Evolutionary conservation across 208 protist genomes (phyloP).

Genomic region (Phytomonas serpens): DNA sequence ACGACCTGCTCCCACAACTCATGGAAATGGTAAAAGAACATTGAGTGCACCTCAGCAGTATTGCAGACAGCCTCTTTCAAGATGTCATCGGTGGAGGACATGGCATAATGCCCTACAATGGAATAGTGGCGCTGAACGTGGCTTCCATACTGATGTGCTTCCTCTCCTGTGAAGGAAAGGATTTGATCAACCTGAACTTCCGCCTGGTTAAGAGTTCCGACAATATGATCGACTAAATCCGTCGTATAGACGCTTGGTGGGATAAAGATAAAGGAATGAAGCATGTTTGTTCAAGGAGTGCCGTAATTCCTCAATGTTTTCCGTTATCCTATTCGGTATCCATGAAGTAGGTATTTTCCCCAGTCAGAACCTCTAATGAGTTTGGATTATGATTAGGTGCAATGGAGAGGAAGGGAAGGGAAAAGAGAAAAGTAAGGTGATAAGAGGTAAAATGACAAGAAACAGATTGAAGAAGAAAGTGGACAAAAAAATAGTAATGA

Average conservation of each 20-base stretch:
- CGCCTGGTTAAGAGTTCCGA: constrained; percentile 1
- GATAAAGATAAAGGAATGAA: constrained; percentile 49
- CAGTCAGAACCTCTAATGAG: neutral
- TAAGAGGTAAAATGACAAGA: neutral
- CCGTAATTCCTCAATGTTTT: neutral
- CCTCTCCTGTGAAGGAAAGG: constrained; percentile 19
- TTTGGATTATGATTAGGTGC: neutral
- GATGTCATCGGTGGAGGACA: constrained; percentile 18
- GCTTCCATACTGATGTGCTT: constrained; percentile 26
- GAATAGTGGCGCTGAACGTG: constrained; percentile 66
- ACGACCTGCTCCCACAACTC: constrained; percentile 65
- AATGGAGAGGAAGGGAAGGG: neutral
- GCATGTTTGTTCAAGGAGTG: constrained; percentile 19
- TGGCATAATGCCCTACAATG: constrained; percentile 31
- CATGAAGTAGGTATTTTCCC: neutral
- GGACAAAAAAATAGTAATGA: neutral
- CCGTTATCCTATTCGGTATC: neutral
- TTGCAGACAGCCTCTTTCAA: constrained; percentile 21
- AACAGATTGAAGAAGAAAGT: constrained; percentile 3
- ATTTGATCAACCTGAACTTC: constrained; percentile 43
- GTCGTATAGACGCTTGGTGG: constrained; percentile 46
- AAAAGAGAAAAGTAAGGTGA: constrained; percentile 1
- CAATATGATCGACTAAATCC: constrained; percentile 22
- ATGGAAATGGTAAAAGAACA: constrained; percentile 42
- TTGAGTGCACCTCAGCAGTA: constrained; percentile 28